These are phyloP conservation scores for Ichthyophonus hoferi DNA, from an alignment of 208 protist species.

Conservation along the genomic window DNA sequence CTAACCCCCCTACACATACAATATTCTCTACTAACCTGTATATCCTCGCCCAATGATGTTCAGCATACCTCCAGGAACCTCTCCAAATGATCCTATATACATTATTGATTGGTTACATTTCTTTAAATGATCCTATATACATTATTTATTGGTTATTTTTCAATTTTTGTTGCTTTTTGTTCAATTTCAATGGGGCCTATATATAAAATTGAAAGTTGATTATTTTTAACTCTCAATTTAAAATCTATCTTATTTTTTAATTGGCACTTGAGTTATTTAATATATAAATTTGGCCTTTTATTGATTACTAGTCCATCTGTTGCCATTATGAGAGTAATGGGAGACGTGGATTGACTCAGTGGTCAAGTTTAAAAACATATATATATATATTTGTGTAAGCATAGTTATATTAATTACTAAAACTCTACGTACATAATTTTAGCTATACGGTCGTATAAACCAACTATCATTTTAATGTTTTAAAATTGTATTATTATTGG, in stretches of 20 bases:
- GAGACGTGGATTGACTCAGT: no score
- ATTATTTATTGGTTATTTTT: neutral
- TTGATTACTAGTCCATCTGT: no score
- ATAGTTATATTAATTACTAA: no score
- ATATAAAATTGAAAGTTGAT: neutral
- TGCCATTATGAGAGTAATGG: no score
- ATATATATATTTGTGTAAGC: no score
- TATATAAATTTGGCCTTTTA: no score
- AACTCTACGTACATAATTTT: no score
- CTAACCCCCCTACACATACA: neutral
- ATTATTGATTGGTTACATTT: neutral
- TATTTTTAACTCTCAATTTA: neutral
- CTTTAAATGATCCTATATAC: neutral
- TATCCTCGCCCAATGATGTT: conserved; percentile 41
- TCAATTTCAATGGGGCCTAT: neutral
- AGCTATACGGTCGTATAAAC: no score
- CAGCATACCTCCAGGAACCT: conserved; percentile 39
- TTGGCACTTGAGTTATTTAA: no score
- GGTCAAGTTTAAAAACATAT: no score
- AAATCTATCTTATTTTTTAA: neutral
- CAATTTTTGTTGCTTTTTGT: neutral
- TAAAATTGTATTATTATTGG: no score
- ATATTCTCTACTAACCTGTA: neutral
- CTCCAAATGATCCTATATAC: conserved; percentile 37
- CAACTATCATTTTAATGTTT: no score